phyloP scores from a whole-genome alignment of 352 stramenopile genomes.

The Plasmopara viticola region DNA sequence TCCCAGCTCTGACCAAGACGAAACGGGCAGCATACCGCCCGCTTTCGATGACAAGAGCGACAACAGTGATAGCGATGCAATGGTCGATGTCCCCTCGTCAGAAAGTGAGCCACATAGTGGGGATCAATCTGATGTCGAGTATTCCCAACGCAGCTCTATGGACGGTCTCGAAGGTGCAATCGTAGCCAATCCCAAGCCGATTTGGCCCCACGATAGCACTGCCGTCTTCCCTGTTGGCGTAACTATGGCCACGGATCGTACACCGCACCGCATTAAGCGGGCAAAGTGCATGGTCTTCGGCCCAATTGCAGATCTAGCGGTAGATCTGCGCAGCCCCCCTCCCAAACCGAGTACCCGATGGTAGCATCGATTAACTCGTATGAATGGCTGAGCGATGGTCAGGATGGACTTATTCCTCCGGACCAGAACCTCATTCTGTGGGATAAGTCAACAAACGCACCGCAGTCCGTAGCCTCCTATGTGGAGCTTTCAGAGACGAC shows the following conservation, averaged over 20 bases:
- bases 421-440: slow-evolving; percentile 1
- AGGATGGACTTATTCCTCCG: neutral
- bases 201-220: neutral
- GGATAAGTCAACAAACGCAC: neutral
- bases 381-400: neutral
- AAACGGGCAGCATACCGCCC: neutral
- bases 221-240: neutral
- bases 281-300: neutral
- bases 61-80: neutral
- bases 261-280: neutral
- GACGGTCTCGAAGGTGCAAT: neutral
- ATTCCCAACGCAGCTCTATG: neutral
- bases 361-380: neutral
- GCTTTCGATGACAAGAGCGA: neutral
- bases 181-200: neutral
- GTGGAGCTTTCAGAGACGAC: neutral
- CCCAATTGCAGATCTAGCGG: neutral
- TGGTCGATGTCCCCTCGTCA: neutral
- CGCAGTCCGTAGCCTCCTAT: neutral
- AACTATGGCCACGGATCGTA: no score
- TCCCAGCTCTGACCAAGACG: no score
- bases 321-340: neutral
- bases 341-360: neutral
- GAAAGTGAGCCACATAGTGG: slow-evolving; percentile 1
- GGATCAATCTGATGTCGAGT: neutral